phyloP scores from a whole-genome alignment of 768 basidiomycete genomes.

The Kwoniella botswanensis region DNA sequence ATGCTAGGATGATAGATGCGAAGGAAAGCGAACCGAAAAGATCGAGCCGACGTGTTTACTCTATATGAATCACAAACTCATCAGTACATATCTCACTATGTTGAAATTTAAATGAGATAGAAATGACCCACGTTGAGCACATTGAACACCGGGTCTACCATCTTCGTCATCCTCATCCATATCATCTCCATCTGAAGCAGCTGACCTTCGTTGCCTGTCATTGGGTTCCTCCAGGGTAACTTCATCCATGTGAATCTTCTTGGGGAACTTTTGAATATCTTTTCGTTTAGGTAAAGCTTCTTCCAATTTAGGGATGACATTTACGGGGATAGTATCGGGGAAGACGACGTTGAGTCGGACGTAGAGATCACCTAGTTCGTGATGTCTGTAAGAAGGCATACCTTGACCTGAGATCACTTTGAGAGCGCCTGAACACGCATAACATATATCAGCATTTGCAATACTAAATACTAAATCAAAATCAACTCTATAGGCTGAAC shows the following conservation, averaged over 20 bases:
- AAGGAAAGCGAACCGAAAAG: background rate
- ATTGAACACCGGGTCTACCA: conserved; percentile 88
- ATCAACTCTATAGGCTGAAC: no score
- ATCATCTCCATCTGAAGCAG: conserved; percentile 68
- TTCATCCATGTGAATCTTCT: conserved; percentile 76
- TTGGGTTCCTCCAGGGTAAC: conserved; percentile 80
- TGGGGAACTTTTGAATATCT: conserved; percentile 70
- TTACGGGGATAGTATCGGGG: conserved; percentile 77
- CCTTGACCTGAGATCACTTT: conserved; percentile 94
- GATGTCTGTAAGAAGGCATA: conserved; percentile 98
- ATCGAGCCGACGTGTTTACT: conserved; percentile 4
- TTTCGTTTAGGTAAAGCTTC: conserved; percentile 79
- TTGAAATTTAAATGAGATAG: background rate
- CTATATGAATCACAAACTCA: background rate
- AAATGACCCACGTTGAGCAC: conserved; percentile 64
- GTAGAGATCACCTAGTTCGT: conserved; percentile 92
- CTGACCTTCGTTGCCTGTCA: conserved; percentile 65
- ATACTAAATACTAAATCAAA: no score
- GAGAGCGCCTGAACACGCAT: conserved; percentile 67
- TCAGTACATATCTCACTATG: background rate
- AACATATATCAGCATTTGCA: background rate
- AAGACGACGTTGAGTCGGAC: conserved; percentile 85
- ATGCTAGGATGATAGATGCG: background rate
- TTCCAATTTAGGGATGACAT: conserved; percentile 75
- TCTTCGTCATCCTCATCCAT: conserved; percentile 85